These are phyloP conservation scores for Picea abies DNA, from an alignment of 83 land plant genomes.

Conservation along the genomic window DNA sequence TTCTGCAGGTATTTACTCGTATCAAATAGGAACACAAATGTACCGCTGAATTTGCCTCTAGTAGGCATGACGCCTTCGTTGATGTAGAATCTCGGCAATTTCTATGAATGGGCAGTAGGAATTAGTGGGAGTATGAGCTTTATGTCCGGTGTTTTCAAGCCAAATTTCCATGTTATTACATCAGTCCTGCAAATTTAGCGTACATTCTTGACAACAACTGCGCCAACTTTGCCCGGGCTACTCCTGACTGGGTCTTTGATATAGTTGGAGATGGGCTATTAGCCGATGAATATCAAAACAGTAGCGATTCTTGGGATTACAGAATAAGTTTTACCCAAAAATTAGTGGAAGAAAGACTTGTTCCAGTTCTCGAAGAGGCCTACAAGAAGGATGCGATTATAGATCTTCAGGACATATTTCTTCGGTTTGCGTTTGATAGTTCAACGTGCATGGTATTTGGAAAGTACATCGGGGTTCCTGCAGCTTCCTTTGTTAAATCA, in stretches of 20 bases:
- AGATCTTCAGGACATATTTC: conserved; percentile 29
- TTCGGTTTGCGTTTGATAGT: conserved; percentile 29
- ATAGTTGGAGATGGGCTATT: conserved; percentile 30
- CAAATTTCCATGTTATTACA: too few species aligned
- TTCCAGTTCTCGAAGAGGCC: conserved; percentile 16
- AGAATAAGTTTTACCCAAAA: conserved; percentile 3
- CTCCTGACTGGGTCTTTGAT: background rate
- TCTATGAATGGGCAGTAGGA: background rate
- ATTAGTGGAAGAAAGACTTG: conserved; percentile 9
- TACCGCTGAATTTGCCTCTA: background rate
- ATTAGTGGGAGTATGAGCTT: background rate
- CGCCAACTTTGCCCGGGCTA: background rate
- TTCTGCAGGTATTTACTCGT: too few species aligned
- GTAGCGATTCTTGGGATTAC: conserved; percentile 15
- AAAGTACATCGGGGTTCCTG: conserved; percentile 16
- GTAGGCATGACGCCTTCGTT: background rate
- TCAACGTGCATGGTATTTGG: conserved; percentile 21
- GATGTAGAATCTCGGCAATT: background rate
- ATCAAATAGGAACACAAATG: background rate
- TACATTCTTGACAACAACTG: too few species aligned
- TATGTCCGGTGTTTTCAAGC: too few species aligned
- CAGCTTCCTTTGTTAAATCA: background rate
- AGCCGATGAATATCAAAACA: conserved; percentile 24
- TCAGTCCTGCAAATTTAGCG: too few species aligned
- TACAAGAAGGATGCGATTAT: background rate